Evolutionary conservation across 768 basidiomycete genomes (phyloP), one percentile per base, ranked within the genome.

Genomic region (Rhizopogon rudus): DNA sequence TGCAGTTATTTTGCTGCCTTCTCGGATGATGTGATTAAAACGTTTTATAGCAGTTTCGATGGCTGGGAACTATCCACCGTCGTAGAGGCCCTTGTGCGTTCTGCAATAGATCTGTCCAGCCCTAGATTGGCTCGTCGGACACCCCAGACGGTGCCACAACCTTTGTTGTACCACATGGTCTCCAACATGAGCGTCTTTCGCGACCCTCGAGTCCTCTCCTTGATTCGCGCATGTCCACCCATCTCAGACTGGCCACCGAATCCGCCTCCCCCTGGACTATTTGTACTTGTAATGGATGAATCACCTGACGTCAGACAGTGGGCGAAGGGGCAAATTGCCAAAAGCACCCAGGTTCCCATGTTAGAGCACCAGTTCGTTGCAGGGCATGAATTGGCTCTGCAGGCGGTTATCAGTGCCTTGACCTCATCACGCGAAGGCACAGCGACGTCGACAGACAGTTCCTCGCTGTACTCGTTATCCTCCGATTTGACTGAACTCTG

Each of bases 1-100:
- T 56, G 28, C 57, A 94, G 91, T 53, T 94, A 88, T 67, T 84
- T 94, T 61, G 84, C 81, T 13, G 83, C 83, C 2, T 93, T 87
- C 66, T 62, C 74, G 1, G 73, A 75, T 1, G 65, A 74, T 17
- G 69, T 80, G 39, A 65, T 88, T 50, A 67, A 71, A 17, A 69
- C 67, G 37, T 94, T 95, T 67, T 88, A 84, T 64, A 59, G 60
- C 16, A 78, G 68, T 22, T 83, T 92, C 44, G 82, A 87, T 53
- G 67, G 72, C 35, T 93, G 88, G 84, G 87, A 93, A 62, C 68
- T 81, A 3, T 58, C 67, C 9, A 64, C 78, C 25, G 77, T 88
- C 5, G 63, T 85, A 9, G 69, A 75, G n/a, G 74, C 77, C 41
- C 63, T 89, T 41, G 58, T 73, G 25, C 60, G 65, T 29, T 63